Evolutionary conservation across 2,329 filamentous ascomycete genomes (phyloP), one percentile per base, ranked within the genome.

Genomic region (Davidsoniella eucalypti): DNA sequence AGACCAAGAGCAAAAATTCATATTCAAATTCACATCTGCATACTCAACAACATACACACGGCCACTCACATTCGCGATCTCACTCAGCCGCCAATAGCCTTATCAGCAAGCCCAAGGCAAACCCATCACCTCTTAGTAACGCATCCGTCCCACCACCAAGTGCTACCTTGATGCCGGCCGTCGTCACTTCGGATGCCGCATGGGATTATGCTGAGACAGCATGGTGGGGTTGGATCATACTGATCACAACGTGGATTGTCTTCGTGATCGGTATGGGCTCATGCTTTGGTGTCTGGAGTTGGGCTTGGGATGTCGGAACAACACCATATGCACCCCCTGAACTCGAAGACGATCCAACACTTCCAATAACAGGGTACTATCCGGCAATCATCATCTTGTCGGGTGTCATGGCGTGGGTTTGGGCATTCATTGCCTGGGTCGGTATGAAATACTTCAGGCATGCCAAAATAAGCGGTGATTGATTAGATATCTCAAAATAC

Each of bases 401-500:
- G 3, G 82, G 81, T 44, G 85, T 98, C 25, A 95, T 98, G 85
- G 87, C 88, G 16, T 98, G 92, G 92, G 87, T 96, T 5, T 98
- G 92, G 92, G 92, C 96, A 16, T 79, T 94, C 10, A 81, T 93
- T 52, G 92, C 93, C 9, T 98, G 92, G 92, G 82, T 96, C 45
- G 92, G 92, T 21, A 96, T 98, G 90, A 98, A 98, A 64, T 96
- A 96, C 65, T 98, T 98, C 62, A 80, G 88, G 58, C 92, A 98
- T 70, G 90, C 92, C 33, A 94, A 94, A 68, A 93, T 96, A 53
- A 76, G 69, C 51, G 73, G 73, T 29, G 75, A 79, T 61, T 85
- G 29, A 39, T 33, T 33, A 33, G 26, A 33, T 12, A 33, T 33
- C 10, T 33, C 8, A 57, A 66, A 18, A 38, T 46, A 49, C 25